A percentile compares a stretch with the other conserved stretches of the same genome.
Evolutionary conservation across 1,284 basidiomycete species (phyloP).

Genomic region (Austroboletus novae-zelandiae): DNA sequence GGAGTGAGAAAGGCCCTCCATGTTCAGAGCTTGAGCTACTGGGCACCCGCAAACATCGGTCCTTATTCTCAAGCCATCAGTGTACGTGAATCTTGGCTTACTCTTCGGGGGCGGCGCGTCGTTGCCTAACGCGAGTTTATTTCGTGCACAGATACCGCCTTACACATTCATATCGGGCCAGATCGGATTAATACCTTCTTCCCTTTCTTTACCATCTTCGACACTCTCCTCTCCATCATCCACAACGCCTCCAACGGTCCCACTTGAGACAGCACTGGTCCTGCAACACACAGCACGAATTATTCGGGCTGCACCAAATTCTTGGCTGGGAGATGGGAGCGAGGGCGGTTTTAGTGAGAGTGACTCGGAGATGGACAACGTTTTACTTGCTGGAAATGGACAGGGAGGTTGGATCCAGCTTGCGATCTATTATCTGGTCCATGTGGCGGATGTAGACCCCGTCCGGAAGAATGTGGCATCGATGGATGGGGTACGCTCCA

Average conservation of each 20-base stretch:
- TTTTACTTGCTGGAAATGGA: neutral
- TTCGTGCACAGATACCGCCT: constrained; percentile 56
- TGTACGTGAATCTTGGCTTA: constrained; percentile 43
- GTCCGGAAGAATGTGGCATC: constrained; percentile 43
- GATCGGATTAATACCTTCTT: constrained; percentile 84
- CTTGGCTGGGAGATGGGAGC: constrained; percentile 22
- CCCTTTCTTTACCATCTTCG: constrained; percentile 60
- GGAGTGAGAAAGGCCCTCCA: constrained; percentile 71
- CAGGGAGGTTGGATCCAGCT: constrained; percentile 60
- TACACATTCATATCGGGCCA: constrained; percentile 90
- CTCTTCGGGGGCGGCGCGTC: constrained; percentile 5
- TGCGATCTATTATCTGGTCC: constrained; percentile 63
- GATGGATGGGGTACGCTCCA: constrained; percentile 22
- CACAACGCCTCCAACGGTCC: constrained; percentile 39
- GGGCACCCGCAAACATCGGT: constrained; percentile 99
- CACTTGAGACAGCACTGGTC: constrained; percentile 68
- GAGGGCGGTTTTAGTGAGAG: constrained; percentile 26
- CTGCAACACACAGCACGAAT: constrained; percentile 83
- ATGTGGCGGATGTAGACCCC: constrained; percentile 38
- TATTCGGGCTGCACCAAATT: constrained; percentile 40
- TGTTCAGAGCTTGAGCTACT: constrained; percentile 94
- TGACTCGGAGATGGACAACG: constrained; percentile 11
- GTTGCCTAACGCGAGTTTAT: constrained; percentile 1
- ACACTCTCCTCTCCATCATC: neutral
- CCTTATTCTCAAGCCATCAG: constrained; percentile 94